Percentiles rank a stretch among this genome's conserved stretches.
Evolutionary conservation across 1,284 basidiomycete genomes (phyloP).

Genomic region (Naganishia liquefaciens): DNA sequence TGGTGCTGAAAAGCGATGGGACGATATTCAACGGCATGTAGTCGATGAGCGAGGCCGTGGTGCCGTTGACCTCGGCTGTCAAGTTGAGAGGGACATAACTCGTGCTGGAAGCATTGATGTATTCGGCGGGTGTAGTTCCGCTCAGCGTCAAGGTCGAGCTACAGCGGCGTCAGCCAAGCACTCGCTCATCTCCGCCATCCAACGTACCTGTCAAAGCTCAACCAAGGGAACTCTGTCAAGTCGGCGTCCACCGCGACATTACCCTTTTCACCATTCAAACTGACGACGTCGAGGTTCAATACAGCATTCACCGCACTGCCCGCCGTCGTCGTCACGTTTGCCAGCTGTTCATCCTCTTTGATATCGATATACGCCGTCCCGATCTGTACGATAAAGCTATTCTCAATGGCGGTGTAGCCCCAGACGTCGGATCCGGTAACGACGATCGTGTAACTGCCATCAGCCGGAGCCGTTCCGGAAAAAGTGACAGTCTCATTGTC

Average conservation of each 20-base stretch:
- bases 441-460: conserved; percentile 50
- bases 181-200: conserved; percentile 38
- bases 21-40: conserved; percentile 52
- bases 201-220: conserved; percentile 52
- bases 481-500: conserved; percentile 59
- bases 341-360: conserved; percentile 12
- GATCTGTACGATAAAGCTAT: conserved; percentile 52
- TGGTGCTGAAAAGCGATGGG: conserved; percentile 54
- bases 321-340: conserved; percentile 40
- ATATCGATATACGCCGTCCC: conserved; percentile 43
- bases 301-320: conserved; percentile 40
- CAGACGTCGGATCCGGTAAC: conserved; percentile 52
- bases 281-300: conserved; percentile 41
- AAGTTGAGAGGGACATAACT: conserved; percentile 49
- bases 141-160: conserved; percentile 43
- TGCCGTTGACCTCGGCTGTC: conserved; percentile 41
- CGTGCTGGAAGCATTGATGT: conserved; percentile 53
- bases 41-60: conserved; percentile 39
- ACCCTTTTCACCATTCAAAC: conserved; percentile 40
- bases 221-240: conserved; percentile 49
- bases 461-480: conserved; percentile 56
- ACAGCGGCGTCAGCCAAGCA: conserved; percentile 37
- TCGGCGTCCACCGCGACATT: conserved; percentile 37
- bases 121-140: conserved; percentile 53
- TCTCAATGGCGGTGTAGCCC: conserved; percentile 53